phyloP scores from a whole-genome alignment of 1,284 basidiomycete species.

The Xanthoconium separans region DNA sequence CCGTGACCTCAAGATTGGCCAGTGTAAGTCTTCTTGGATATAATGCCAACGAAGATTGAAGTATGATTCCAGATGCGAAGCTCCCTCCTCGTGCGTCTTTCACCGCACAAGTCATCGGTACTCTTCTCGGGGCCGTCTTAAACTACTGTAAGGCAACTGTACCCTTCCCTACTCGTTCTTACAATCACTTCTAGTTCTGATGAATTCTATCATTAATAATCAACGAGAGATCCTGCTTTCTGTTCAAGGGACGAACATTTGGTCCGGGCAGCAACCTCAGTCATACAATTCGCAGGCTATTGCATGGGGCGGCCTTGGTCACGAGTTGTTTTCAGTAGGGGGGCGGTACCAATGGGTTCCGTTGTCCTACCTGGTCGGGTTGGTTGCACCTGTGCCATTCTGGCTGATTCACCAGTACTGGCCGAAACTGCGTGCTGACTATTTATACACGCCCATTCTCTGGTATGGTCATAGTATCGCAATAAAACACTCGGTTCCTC shows the following conservation, averaged over 20 bases:
- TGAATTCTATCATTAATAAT: conserved; percentile 57
- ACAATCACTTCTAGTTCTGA: conserved; percentile 36
- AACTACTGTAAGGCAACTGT: conserved; percentile 45
- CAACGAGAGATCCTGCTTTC: conserved; percentile 50
- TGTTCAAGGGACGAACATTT: conserved; percentile 54
- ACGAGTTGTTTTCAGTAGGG: conserved; percentile 53
- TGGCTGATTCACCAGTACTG: conserved; percentile 49
- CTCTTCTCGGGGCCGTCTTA: conserved; percentile 46
- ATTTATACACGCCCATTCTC: conserved; percentile 45
- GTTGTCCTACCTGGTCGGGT: conserved; percentile 54
- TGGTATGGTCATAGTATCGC: conserved; percentile 25
- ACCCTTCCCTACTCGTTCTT: no score
- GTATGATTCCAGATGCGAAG: conserved; percentile 47
- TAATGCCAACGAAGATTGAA: background rate
- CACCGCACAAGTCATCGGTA: conserved; percentile 56
- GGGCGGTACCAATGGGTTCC: conserved; percentile 59
- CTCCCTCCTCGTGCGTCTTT: conserved; percentile 67
- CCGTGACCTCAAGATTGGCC: conserved; percentile 59
- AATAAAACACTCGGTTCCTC: no score
- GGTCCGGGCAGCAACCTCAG: conserved; percentile 60
- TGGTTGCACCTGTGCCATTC: conserved; percentile 53
- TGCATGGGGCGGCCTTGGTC: conserved; percentile 64
- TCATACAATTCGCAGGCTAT: conserved; percentile 63
- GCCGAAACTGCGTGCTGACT: conserved; percentile 42
- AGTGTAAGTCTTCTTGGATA: conserved; percentile 36